Evolutionary conservation across 331 rosid genomes (phyloP).

Genomic region (Malus hybrid): DNA sequence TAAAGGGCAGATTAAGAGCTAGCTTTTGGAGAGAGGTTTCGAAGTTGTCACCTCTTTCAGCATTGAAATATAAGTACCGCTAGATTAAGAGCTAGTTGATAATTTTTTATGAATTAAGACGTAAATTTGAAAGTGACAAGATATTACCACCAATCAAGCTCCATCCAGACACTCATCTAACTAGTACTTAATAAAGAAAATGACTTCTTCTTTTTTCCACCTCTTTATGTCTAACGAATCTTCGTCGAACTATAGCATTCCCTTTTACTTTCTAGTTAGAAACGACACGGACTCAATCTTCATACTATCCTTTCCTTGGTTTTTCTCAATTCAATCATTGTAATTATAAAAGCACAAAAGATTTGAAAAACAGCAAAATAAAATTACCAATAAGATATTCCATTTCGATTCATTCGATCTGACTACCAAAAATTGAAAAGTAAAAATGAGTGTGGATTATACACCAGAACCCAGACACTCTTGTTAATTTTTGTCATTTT

Average conservation of each 20-base stretch:
- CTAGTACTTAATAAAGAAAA: background rate
- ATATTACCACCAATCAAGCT: no score
- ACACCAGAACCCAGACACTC: no score
- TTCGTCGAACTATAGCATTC: background rate
- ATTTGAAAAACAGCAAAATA: background rate
- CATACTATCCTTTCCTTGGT: background rate
- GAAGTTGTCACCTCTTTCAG: background rate
- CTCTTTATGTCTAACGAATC: background rate
- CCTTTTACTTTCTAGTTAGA: background rate
- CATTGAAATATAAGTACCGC: background rate
- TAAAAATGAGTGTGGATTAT: no score
- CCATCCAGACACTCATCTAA: background rate
- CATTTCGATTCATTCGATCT: no score
- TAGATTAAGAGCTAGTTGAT: no score
- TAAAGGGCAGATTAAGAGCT: no score
- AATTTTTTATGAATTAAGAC: no score
- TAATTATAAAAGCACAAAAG: background rate
- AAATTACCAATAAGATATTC: no score
- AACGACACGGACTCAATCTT: background rate
- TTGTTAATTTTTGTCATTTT: no score
- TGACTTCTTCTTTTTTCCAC: background rate
- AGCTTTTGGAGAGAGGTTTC: background rate
- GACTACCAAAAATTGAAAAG: rapidly evolving
- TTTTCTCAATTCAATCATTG: background rate
- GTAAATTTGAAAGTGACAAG: no score